These are phyloP conservation scores for Cordia subcordata DNA, from an alignment of 257 asterid species.

Conservation along the genomic window DNA sequence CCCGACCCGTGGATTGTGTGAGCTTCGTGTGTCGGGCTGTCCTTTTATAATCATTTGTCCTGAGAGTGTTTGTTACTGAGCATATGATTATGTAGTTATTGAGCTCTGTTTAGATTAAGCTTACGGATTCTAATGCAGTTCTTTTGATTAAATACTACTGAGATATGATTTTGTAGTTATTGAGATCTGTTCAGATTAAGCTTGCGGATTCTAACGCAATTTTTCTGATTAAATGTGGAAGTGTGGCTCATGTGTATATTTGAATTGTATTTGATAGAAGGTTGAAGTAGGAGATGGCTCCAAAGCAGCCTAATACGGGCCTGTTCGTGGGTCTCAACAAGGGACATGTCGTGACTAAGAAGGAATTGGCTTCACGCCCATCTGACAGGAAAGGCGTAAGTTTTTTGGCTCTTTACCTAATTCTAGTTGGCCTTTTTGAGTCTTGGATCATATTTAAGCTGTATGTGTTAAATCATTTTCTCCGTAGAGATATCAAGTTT, in stretches of 20 bases:
- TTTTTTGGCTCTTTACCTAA: not conserved
- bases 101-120: too few relatives aligned
- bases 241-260: not conserved
- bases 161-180: too few relatives aligned
- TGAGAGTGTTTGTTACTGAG: too few relatives aligned
- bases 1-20: too few relatives aligned
- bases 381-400: slow-evolving; percentile 88
- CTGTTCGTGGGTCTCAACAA: slow-evolving; percentile 67
- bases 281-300: slow-evolving; percentile 59
- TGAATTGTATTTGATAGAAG: not conserved
- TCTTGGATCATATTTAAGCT: not conserved
- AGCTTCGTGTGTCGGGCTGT: too few relatives aligned
- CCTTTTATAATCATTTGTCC: too few relatives aligned
- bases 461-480: too few relatives aligned
- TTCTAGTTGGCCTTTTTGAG: not conserved
- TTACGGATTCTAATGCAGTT: too few relatives aligned
- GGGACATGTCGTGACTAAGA: slow-evolving; percentile 82
- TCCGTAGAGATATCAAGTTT: too few relatives aligned
- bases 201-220: not conserved
- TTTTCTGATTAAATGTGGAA: not conserved
- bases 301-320: slow-evolving; percentile 75
- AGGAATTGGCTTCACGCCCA: slow-evolving; percentile 80
- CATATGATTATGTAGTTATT: too few relatives aligned
- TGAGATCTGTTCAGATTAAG: too few relatives aligned
- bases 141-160: too few relatives aligned